Evolutionary conservation across 1,284 basidiomycete genomes (phyloP).

Genomic region (Puccinia horiana): DNA sequence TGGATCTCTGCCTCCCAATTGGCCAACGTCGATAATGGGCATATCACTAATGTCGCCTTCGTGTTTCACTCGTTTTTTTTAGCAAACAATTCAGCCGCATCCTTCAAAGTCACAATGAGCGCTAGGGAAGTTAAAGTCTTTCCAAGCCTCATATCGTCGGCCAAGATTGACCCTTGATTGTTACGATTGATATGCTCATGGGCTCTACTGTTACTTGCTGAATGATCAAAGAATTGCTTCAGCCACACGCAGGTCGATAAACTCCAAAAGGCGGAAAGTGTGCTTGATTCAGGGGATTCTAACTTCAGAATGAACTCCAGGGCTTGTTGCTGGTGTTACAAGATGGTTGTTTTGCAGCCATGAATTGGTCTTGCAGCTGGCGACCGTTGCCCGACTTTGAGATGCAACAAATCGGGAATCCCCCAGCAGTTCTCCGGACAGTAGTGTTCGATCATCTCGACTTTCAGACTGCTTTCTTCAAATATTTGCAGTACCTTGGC

Average conservation of each 20-base stretch:
- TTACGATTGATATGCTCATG: neutral
- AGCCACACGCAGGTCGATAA: neutral
- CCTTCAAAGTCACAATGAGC: slow-evolving; percentile 5
- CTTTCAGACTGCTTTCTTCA: slow-evolving; percentile 3
- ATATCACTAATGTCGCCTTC: slow-evolving; percentile 4
- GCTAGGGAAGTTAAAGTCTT: slow-evolving; percentile 17
- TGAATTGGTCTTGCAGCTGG: neutral
- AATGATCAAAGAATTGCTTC: neutral
- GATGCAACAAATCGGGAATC: slow-evolving; percentile 11
- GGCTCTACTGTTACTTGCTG: neutral
- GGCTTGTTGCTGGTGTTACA: slow-evolving; percentile 9
- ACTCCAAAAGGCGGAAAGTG: neutral
- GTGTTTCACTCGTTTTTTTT: neutral
- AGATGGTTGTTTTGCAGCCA: neutral
- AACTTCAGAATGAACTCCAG: slow-evolving; percentile 5
- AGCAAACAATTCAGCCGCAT: neutral
- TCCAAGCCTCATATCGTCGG: slow-evolving; percentile 5
- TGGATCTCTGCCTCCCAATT: slow-evolving; percentile 10
- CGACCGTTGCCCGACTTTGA: neutral
- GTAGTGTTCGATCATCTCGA: neutral
- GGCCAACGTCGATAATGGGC: slow-evolving; percentile 3
- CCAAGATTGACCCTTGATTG: neutral
- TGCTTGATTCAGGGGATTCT: slow-evolving; percentile 1
- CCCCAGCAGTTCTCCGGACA: neutral
- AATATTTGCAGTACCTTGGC: neutral